Percentiles rank a stretch among this genome's conserved stretches.
phyloP scores from a whole-genome alignment of 306 rosid genomes.

The Glycine latifolia region DNA sequence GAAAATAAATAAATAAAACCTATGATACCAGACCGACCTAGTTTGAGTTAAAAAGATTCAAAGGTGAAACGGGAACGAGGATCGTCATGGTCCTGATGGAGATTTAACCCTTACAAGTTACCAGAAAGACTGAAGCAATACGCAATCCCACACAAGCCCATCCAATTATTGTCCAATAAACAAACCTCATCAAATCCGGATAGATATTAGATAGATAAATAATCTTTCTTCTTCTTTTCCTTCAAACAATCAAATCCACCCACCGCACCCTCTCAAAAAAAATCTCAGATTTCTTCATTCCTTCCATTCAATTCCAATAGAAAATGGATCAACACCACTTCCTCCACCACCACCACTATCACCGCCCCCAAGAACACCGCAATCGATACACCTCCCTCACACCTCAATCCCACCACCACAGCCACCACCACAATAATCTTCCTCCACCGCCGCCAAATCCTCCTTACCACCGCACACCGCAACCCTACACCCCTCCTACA shows the following conservation, averaged over 20 bases:
- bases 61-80: background rate
- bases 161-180: background rate
- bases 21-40: too few relatives aligned
- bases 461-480: slow-evolving; percentile 14
- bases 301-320: background rate
- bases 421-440: background rate
- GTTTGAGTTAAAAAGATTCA: too few relatives aligned
- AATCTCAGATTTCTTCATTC: background rate
- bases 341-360: slow-evolving; percentile 31
- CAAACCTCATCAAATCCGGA: background rate
- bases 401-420: background rate
- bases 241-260: background rate
- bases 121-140: background rate
- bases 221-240: too few relatives aligned
- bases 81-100: background rate
- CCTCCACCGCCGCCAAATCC: slow-evolving; percentile 19
- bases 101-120: background rate
- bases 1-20: too few relatives aligned
- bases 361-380: slow-evolving; percentile 29
- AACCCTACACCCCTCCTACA: slow-evolving; percentile 34
- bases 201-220: too few relatives aligned
- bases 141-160: background rate
- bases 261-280: background rate
- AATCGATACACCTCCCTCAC: slow-evolving; percentile 35
- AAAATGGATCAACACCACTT: slow-evolving; percentile 43